Evolutionary conservation across 768 basidiomycete genomes (phyloP).

Genomic region (Auricularia sp.): DNA sequence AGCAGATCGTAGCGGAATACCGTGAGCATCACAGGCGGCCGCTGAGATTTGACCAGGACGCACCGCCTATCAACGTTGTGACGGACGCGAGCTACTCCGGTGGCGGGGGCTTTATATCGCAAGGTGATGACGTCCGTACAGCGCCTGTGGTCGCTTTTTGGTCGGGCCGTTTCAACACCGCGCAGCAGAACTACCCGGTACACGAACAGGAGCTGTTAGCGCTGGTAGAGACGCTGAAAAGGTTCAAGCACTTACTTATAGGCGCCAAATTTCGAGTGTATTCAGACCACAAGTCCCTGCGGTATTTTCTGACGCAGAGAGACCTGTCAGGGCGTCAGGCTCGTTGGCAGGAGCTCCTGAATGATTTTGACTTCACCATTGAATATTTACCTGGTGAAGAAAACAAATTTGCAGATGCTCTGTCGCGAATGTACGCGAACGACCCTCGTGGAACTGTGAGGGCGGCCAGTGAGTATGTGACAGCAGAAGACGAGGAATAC

Average conservation of each 20-base stretch:
- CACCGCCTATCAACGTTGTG: slow-evolving; percentile 19
- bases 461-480: neutral
- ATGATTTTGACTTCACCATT: slow-evolving; percentile 22
- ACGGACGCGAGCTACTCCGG: slow-evolving; percentile 25
- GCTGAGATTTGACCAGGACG: slow-evolving; percentile 9
- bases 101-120: slow-evolving; percentile 19
- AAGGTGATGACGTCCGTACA: slow-evolving; percentile 17
- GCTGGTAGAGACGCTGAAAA: slow-evolving; percentile 19
- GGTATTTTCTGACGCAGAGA: slow-evolving; percentile 21
- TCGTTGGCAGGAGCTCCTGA: slow-evolving; percentile 27
- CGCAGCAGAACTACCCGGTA: slow-evolving; percentile 28
- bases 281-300: slow-evolving; percentile 24
- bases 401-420: slow-evolving; percentile 23
- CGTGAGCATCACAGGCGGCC: neutral
- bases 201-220: slow-evolving; percentile 17
- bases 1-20: slow-evolving; percentile 1
- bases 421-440: slow-evolving; percentile 3
- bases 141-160: slow-evolving; percentile 23
- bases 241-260: slow-evolving; percentile 18
- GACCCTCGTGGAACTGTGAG: neutral
- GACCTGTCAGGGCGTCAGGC: slow-evolving; percentile 25
- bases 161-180: slow-evolving; percentile 26
- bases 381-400: slow-evolving; percentile 21
- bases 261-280: slow-evolving; percentile 21
- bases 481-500: neutral